phyloP scores from a whole-genome alignment of 306 rosid species.

The Malus asiatica region DNA sequence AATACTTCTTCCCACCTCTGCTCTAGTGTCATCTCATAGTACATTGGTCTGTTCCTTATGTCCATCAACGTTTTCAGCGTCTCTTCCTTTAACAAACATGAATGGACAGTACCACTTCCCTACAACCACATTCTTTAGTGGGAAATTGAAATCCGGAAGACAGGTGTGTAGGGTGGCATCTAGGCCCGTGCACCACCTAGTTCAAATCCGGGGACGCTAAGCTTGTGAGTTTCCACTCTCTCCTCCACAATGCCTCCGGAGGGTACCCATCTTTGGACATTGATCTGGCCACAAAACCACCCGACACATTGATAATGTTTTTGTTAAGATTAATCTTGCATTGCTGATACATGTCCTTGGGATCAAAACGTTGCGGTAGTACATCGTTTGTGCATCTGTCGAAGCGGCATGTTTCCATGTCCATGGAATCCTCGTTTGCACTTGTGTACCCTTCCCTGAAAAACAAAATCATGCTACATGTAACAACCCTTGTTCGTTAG shows the following conservation, averaged over 20 bases:
- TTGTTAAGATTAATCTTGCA: conserved; percentile 11
- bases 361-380: conserved; percentile 27
- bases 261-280: conserved; percentile 29
- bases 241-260: conserved; percentile 25
- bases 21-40: conserved; percentile 33
- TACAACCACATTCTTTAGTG: conserved; percentile 15
- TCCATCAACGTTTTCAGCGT: conserved; percentile 7
- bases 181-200: conserved; percentile 32
- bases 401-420: conserved; percentile 17
- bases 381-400: background rate
- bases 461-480: background rate
- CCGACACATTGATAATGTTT: conserved; percentile 1
- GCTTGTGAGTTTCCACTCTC: conserved; percentile 20
- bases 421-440: conserved; percentile 21
- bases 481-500: background rate
- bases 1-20: conserved; percentile 36
- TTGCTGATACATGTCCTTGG: conserved; percentile 19
- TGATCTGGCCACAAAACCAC: conserved; percentile 30
- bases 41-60: conserved; percentile 8
- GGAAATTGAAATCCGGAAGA: conserved; percentile 23
- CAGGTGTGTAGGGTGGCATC: conserved; percentile 20
- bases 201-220: conserved; percentile 4
- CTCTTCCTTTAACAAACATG: conserved; percentile 33
- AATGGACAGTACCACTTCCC: conserved; percentile 45
- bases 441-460: conserved; percentile 28